Percentiles rank a stretch among this genome's conserved stretches.
Conservation (phyloP, 352 stramenopile species). For the Phytophthora palmivora region DNA sequence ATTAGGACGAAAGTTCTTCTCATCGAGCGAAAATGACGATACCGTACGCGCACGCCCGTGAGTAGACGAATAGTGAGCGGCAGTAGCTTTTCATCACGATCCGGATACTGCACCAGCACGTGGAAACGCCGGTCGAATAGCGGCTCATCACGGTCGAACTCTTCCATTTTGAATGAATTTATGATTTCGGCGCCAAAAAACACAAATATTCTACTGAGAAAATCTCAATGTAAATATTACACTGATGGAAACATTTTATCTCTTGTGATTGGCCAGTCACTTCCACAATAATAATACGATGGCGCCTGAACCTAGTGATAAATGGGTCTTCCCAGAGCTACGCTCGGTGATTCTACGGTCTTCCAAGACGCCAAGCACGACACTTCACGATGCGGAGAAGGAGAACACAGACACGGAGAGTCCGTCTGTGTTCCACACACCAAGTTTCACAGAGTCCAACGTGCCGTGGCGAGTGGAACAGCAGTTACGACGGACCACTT, state of each 20-base stretch:
- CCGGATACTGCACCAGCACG: constrained; percentile 83
- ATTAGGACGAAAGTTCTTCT: not conserved
- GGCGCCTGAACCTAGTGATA: constrained; percentile 26
- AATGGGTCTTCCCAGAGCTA: constrained; percentile 63
- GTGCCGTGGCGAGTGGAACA: constrained; percentile 64
- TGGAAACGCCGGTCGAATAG: constrained; percentile 87
- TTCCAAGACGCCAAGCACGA: not conserved
- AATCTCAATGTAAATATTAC: too few species aligned
- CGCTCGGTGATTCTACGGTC: constrained; percentile 41
- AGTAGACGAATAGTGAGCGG: constrained; percentile 82
- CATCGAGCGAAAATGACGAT: not conserved
- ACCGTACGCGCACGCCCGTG: constrained; percentile 70
- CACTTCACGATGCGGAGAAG: constrained; percentile 41
- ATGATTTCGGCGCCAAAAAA: constrained; percentile 16
- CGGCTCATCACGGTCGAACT: constrained; percentile 78
- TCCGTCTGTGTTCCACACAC: constrained; percentile 44
- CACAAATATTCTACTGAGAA: too few species aligned
- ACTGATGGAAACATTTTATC: too few species aligned
- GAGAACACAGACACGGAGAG: constrained; percentile 18
- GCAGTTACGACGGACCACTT: constrained; percentile 72
- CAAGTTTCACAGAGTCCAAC: constrained; percentile 50
- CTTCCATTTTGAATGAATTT: constrained; percentile 64
- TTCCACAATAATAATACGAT: constrained; percentile 16
- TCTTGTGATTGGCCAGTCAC: not conserved
- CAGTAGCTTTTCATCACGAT: constrained; percentile 81